Conservation (phyloP, 2,329 filamentous ascomycete species). For the Colletotrichum caudatum region DNA sequence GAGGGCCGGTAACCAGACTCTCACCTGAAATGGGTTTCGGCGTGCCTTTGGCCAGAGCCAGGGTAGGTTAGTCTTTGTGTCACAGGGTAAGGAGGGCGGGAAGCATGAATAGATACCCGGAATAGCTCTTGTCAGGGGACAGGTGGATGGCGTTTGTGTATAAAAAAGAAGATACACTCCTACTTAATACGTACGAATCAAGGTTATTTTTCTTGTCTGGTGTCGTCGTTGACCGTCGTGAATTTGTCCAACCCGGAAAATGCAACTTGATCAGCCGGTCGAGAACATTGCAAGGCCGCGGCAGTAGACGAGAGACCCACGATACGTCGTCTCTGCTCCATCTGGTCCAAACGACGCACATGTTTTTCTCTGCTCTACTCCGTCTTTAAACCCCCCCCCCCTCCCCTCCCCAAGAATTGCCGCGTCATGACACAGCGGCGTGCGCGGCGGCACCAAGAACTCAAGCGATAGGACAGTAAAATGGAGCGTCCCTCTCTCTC, state of each 20-base stretch:
- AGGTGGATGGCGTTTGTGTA: not conserved
- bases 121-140: not conserved
- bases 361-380: too few species aligned
- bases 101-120: constrained; percentile 23
- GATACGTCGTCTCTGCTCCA: too few species aligned
- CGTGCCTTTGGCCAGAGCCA: not conserved
- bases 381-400: too few species aligned
- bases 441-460: constrained; percentile 71
- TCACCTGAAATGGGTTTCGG: not conserved
- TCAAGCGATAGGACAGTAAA: constrained; percentile 84
- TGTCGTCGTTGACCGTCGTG: not conserved
- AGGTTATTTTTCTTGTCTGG: too few species aligned
- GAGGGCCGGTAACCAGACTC: constrained; percentile 18
- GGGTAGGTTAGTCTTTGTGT: not conserved
- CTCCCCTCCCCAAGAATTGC: too few species aligned
- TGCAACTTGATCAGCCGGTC: not conserved
- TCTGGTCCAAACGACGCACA: too few species aligned
- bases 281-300: not conserved
- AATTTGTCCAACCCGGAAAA: not conserved
- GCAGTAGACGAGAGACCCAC: too few species aligned
- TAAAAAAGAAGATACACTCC: not conserved
- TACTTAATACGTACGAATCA: not conserved
- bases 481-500: not conserved
- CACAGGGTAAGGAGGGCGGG: not conserved
- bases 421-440: too few species aligned